Evolutionary conservation across 768 basidiomycete species (phyloP), one percentile per base, ranked within the genome.

Genomic region (Termitomyces titanicus): DNA sequence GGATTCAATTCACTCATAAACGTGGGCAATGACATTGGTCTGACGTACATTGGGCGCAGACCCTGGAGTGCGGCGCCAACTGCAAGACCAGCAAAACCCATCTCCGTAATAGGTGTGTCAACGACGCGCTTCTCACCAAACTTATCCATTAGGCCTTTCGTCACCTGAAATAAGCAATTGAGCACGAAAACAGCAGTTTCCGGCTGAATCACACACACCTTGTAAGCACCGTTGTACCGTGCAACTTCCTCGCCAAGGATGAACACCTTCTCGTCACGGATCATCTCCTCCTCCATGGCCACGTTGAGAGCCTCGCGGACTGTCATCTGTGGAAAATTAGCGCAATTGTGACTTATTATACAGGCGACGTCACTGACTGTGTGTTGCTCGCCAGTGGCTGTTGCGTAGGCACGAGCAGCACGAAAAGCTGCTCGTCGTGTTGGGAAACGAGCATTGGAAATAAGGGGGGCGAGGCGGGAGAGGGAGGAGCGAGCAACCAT

Each of bases 211-310:
- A 45, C 39, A 67, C 67, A 56, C 58, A 90, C 92, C 82, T 94
- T 94, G 84, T 94, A 95, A 60, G 94, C 94, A 73, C 93, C 93
- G 69, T 99, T 98, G 79, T 99, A 99, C 63, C 92, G 85, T 47
- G 96, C 96, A 57, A 99, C 97, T 70, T 99, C 97, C 74, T 99
- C 97, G 56, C 97, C 97, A 59, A 99, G 72, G 65, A 99, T 75
- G 74, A 96, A 99, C 39, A 99, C 97, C 34, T 78, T 88, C 70
- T 95, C 91, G 72, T 99, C 97, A 43, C 93, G 86, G 64, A 87
- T 70, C 97, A 99, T 98, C 77, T 99, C 97, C 76, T 99, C 97
- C 77, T 98, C 97, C 92, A 99, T 94, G 27, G 97, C 97, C 53
- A 86, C 75, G 74, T 98, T 98, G 61, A 99, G 87, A 42, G 97